Percentiles rank a stretch among this genome's conserved stretches.
Conservation (phyloP, 176 grass and related monocot species). For the Bromus sterilis region DNA sequence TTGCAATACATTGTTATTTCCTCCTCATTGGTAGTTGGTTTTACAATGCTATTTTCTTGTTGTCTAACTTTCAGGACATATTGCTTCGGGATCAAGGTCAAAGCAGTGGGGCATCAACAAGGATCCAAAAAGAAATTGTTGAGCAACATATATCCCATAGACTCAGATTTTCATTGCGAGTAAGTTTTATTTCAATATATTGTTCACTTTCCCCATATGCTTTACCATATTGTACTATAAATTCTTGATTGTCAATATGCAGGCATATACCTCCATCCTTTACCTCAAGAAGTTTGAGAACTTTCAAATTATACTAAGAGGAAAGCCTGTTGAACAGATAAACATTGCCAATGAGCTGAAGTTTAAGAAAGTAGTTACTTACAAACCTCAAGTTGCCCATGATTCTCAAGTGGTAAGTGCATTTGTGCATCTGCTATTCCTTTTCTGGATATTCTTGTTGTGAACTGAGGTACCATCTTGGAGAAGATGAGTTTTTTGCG, state of each 20-base stretch:
- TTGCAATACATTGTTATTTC: neutral
- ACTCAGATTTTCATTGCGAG: constrained; percentile 85
- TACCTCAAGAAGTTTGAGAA: constrained; percentile 82
- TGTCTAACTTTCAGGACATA: constrained; percentile 68
- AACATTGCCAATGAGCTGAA: constrained; percentile 66
- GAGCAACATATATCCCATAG: constrained; percentile 79
- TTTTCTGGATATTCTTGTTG: neutral
- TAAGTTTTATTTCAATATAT: constrained; percentile 31
- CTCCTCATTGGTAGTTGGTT: neutral
- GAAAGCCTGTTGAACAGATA: constrained; percentile 76
- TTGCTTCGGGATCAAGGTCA: constrained; percentile 90
- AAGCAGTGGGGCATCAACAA: constrained; percentile 42
- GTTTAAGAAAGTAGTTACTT: constrained; percentile 84
- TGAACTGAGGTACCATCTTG: neutral
- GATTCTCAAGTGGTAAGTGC: constrained; percentile 66
- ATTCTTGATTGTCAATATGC: constrained; percentile 31
- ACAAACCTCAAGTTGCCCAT: constrained; percentile 75
- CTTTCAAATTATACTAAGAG: constrained; percentile 87
- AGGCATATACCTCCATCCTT: constrained; percentile 92
- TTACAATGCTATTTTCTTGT: neutral
- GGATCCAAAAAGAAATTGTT: constrained; percentile 71
- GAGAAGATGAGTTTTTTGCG: neutral
- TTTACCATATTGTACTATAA: constrained; percentile 9
- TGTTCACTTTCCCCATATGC: constrained; percentile 3
- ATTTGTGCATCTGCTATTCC: neutral